Base-by-base conservation (phyloP, 2,329 filamentous ascomycete species). In the Chaetomium globosum region DNA sequence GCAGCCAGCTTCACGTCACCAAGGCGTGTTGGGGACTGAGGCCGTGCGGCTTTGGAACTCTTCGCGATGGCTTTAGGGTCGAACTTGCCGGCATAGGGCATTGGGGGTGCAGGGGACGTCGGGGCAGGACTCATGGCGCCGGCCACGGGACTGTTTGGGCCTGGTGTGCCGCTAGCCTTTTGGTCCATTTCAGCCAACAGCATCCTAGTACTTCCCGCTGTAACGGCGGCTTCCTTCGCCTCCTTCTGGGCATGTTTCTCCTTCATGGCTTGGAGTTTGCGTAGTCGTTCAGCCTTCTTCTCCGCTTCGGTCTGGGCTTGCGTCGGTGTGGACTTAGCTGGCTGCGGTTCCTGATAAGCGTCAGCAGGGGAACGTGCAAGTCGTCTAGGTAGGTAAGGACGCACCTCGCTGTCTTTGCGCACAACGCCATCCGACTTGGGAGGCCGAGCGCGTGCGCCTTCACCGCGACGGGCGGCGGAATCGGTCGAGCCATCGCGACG, bases 201-300 rank as follows among this genome's bases (percentile, higher is more conserved):
- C 71, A 85, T 90, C 71, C 86, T 82, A 48, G 88, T 85, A 69
- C 87, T 87, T 65, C 85, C 86, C 49, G 85, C 81, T 61, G 86
- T 87, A 53, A 88, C 83, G 72, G 90, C 86, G 73, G 87, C 88
- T 74, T 90, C 86, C 75, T 91, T 91, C 68, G 85, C 85, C 71
- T 89, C 89, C 71, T 89, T 89, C 74, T 88, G 87, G 69, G 92
- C 90, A 75, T 92, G 89, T 78, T 93, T 94, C 77, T 92, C 90
- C 79, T 97, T 97, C 93, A 93, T 97, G 64, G 91, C 91, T 75
- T 94, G 91, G 31, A 96, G 79, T 75, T 92, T 93, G 31, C 91
- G 91, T 52, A 93, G 82, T 68, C 91, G 83, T 76, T 94, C 91
- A 58, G 89, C 90, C 76, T 93, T 92, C 74, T 90, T 92, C 58